Evolutionary conservation across 2,329 filamentous ascomycete species (phyloP), one percentile per base, ranked within the genome.

Genomic region (Talaromyces sp.): DNA sequence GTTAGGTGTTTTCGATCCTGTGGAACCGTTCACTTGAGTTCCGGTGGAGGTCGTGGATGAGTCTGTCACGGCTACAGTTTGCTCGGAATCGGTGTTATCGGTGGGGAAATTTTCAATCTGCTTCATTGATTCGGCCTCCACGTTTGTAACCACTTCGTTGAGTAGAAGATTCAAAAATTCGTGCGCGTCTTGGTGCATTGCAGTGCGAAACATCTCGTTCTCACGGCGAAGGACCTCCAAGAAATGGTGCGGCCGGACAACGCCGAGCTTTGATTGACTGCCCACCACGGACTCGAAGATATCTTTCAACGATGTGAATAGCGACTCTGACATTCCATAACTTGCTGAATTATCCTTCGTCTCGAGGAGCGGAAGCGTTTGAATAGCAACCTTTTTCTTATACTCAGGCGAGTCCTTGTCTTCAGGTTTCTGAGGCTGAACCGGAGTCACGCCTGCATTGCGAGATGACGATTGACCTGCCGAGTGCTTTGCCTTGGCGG

Each of bases 161-260:
- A 99, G 83, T 2, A 99, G 85, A 37, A 98, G 82, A 66, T 96
- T 96, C 71, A 98, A 87, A 70, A 99, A 99, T 75, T 99, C 95
- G 77, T 99, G 95, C 1, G 95, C 95, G 75, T 99, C 95, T 76
- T 99, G 95, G 77, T 99, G 95, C 91, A 97, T 97, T 3, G 93
- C 91, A 45, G 93, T 94, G 66, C 93, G 89, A 73, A 99, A 99
- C 90, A 97, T 93, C 77, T 99, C 95, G 75, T 99, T 96, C 72
- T 98, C 92, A 68, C 91, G 87, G 74, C 93, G 92, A 73, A 99
- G 88, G 31, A 97, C 93, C 74, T 99, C 94, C 41, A 99, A 83
- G 69, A 99, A 97, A 68, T 93, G 90, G 72, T 94, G 89, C 1
- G 95, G 95, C 73, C 93, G 96, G 49, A 98, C 85, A 11, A 99